Percentiles rank a stretch among this genome's conserved stretches.
phyloP scores from a whole-genome alignment of 768 basidiomycete species.

The Lactifluus volemus region DNA sequence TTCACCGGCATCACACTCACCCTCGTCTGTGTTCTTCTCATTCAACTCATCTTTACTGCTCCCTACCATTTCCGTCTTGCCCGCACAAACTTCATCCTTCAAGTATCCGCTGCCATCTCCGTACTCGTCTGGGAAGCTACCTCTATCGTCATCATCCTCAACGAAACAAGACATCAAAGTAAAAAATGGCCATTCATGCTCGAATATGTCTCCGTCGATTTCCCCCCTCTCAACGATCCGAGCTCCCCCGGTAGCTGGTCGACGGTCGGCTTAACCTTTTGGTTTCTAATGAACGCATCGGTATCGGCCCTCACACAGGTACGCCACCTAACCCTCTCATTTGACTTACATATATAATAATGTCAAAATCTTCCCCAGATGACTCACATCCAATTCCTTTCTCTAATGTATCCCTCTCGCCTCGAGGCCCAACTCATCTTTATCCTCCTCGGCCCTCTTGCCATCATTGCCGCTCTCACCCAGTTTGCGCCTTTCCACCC shows the following conservation, averaged over 20 bases:
- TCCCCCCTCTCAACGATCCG: conserved; percentile 45
- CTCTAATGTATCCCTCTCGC: conserved; percentile 85
- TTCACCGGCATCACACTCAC: conserved; percentile 80
- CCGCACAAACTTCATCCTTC: conserved; percentile 84
- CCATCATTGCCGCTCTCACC: conserved; percentile 75
- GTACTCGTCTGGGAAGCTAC: conserved; percentile 72
- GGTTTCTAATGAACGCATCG: conserved; percentile 84
- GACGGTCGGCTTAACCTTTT: conserved; percentile 54
- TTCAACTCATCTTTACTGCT: conserved; percentile 90
- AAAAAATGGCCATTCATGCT: conserved; percentile 93
- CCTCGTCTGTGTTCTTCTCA: conserved; percentile 73
- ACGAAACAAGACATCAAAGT: conserved; percentile 50
- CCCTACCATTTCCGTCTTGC: conserved; percentile 96
- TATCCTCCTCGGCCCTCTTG: conserved; percentile 78
- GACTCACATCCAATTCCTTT: conserved; percentile 96
- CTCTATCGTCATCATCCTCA: conserved; percentile 67
- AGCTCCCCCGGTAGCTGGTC: conserved; percentile 44
- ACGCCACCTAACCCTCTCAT: conserved; percentile 20
- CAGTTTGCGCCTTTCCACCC: conserved; percentile 67
- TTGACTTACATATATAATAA: background rate
- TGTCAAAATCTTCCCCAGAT: conserved; percentile 41
- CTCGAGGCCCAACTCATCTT: conserved; percentile 85
- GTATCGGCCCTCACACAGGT: conserved; percentile 84
- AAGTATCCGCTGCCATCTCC: conserved; percentile 73
- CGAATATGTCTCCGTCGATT: conserved; percentile 76